phyloP scores from a whole-genome alignment of 352 stramenopile genomes.

The Peronosclerospora sorghi region DNA sequence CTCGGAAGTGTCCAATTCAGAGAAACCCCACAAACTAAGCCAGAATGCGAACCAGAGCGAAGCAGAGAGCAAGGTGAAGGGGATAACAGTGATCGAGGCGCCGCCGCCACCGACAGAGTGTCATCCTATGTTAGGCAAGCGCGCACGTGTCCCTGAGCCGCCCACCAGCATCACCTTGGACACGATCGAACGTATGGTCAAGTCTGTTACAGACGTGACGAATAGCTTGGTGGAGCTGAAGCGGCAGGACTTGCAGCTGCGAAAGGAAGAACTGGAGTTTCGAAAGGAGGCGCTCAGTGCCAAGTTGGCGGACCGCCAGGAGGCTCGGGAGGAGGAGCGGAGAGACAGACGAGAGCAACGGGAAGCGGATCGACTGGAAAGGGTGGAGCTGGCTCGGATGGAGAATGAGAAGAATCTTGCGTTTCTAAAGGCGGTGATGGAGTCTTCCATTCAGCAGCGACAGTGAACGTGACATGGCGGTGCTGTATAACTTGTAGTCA shows the following conservation, averaged over 20 bases:
- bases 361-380: slow-evolving; percentile 17
- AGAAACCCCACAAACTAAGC: not conserved
- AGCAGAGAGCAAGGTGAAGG: not conserved
- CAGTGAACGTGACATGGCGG: not conserved
- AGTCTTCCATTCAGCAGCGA: slow-evolving; percentile 14
- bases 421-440: slow-evolving; percentile 23
- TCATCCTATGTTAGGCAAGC: slow-evolving; percentile 13
- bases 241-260: slow-evolving; percentile 14
- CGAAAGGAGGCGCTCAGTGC: slow-evolving; percentile 14
- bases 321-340: slow-evolving; percentile 15
- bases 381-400: slow-evolving; percentile 18
- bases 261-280: slow-evolving; percentile 17
- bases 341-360: slow-evolving; percentile 13
- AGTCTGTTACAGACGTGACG: slow-evolving; percentile 13
- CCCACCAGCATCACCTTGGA: not conserved
- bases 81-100: not conserved
- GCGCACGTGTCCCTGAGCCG: not conserved
- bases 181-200: slow-evolving; percentile 7
- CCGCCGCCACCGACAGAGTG: not conserved
- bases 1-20: slow-evolving; percentile 1
- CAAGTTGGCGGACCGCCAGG: slow-evolving; percentile 17
- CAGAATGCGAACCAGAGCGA: not conserved
- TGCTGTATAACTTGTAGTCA: too few relatives aligned
- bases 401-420: slow-evolving; percentile 26
- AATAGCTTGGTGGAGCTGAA: slow-evolving; percentile 7